A percentile compares a stretch with the other conserved stretches of the same genome.
These are phyloP conservation scores for Tausonia pullulans DNA, from an alignment of 1,284 basidiomycete species.

Conservation along the genomic window DNA sequence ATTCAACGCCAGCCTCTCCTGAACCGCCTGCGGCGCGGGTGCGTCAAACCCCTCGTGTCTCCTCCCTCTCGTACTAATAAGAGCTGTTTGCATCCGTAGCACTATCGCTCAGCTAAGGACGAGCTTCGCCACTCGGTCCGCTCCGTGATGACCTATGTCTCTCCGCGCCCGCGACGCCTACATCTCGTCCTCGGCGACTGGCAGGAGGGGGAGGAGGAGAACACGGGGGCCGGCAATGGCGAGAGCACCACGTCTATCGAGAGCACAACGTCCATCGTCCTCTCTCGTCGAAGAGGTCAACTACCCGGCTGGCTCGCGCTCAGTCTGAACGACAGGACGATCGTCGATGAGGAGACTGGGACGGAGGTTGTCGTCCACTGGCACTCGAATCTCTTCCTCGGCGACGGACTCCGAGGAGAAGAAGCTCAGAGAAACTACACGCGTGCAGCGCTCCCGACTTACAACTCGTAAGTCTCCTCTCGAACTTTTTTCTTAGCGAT, in stretches of 20 bases:
- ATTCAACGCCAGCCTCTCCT: not conserved
- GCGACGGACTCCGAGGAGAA: not conserved
- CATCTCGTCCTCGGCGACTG: conserved; percentile 15
- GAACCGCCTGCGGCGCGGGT: not conserved
- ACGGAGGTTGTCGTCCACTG: not conserved
- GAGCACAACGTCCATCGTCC: not conserved
- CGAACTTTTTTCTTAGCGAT: too few relatives aligned
- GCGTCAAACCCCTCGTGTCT: not conserved
- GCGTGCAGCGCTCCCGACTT: not conserved
- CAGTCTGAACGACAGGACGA: not conserved
- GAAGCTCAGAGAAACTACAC: not conserved
- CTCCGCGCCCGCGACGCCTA: not conserved
- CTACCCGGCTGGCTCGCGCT: not conserved
- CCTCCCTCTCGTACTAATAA: not conserved
- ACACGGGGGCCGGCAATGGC: not conserved
- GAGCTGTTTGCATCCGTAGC: not conserved
- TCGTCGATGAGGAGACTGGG: not conserved
- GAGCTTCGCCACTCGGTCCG: conserved; percentile 11
- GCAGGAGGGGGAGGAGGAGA: not conserved
- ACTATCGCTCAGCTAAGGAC: conserved; percentile 8
- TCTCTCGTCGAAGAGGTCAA: too few relatives aligned
- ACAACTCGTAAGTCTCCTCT: conserved; percentile 1
- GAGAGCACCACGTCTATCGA: conserved; percentile 9
- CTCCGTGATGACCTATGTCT: not conserved
- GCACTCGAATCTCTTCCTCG: conserved; percentile 5